phyloP scores from a whole-genome alignment of 2,329 filamentous ascomycete species.

The Botrytis medusae region DNA sequence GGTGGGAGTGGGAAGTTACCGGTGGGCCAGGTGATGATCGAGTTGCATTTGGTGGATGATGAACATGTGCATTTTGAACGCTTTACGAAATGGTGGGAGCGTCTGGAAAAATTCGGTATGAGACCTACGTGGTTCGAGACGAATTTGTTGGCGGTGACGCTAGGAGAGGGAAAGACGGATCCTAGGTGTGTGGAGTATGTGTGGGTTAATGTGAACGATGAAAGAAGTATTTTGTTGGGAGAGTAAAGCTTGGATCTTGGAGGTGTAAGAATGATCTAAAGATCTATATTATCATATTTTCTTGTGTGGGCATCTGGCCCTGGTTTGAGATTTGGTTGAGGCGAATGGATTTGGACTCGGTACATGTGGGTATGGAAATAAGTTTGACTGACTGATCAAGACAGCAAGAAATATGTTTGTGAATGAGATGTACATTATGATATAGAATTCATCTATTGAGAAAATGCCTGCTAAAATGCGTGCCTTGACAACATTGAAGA shows the following conservation, averaged over 20 bases:
- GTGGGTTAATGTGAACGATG: constrained; percentile 35
- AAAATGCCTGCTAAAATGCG: not conserved
- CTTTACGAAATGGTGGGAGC: constrained; percentile 38
- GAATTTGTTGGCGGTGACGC: constrained; percentile 36
- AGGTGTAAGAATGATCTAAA: not conserved
- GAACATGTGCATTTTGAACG: constrained; percentile 31
- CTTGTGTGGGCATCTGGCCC: not conserved
- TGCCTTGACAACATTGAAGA: not conserved
- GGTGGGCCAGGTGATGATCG: constrained; percentile 36
- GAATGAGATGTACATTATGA: not conserved
- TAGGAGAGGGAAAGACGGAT: constrained; percentile 31
- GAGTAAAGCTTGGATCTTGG: constrained; percentile 20
- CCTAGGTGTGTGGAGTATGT: constrained; percentile 38
- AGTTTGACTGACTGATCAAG: not conserved
- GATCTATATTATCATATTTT: no score
- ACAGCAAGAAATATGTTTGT: not conserved
- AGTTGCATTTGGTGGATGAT: constrained; percentile 36
- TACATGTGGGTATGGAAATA: not conserved
- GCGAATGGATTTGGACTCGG: not conserved
- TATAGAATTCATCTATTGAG: no score
- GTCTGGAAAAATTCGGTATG: constrained; percentile 37
- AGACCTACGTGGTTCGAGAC: constrained; percentile 37
- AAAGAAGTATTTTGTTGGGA: constrained; percentile 31
- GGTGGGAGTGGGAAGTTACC: constrained; percentile 26
- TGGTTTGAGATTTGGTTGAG: not conserved